Evolutionary conservation across 768 basidiomycete species (phyloP), one percentile per base, ranked within the genome.

Genomic region (Cystobasidiopsis lactophilus): DNA sequence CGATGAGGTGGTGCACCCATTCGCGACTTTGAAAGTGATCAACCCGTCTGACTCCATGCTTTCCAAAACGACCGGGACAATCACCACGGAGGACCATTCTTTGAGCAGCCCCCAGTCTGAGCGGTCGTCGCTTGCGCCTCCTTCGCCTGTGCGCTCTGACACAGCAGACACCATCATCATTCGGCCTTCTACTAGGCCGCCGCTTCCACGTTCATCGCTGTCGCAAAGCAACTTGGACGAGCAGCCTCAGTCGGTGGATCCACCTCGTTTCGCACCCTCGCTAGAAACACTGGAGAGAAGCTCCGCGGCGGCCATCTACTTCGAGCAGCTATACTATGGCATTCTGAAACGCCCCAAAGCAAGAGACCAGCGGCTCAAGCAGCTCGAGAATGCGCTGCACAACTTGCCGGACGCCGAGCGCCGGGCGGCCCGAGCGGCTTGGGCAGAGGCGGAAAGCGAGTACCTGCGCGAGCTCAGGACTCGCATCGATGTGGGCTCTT

Each of bases 241-340:
- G 18, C 18, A 9, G 40, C 18, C 40, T 43, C 38, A 23, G 38
- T 40, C 27, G 4, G 9, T 5, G 1, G 7, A 35, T n/a, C 49
- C 62, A 50, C 74, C 73, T 65, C 69, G 73, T 50, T 80, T 95
- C 62, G 77, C 73, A 14, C 88, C 91, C 37, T 89, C 88, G 51
- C 72, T 98, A 52, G 73, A 79, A 40, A 93, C 91, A 29, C 72
- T 95, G 63, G 89, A 98, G 67, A 88, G 82, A 66, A 85, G 88
- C 48, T 84, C 86, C 54, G 80, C 88, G 31, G 78, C 82, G 38
- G 77, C 82, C 64, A 84, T 95, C 69, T 93, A 78, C 73, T 93
- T 96, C 68, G 84, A 85, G 72, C 85, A 82, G 63, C 72, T 80
- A 29, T 89, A 82, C 67, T 89, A 82, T 68, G 79, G 77, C 29